These are phyloP conservation scores for Cinchona pubescens DNA, from an alignment of 257 asterid genomes.

Conservation along the genomic window DNA sequence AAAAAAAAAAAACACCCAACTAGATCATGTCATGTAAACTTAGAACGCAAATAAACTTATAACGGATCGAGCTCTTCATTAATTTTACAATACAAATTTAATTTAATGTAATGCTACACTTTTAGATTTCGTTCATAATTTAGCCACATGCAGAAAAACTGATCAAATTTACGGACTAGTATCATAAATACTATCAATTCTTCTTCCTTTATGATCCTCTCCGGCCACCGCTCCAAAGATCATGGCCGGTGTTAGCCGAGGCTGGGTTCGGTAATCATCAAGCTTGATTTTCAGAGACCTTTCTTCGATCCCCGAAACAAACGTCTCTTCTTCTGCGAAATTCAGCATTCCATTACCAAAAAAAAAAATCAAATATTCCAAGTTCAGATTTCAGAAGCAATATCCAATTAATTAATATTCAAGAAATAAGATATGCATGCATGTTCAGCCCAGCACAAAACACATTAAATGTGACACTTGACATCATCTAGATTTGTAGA, in stretches of 20 bases:
- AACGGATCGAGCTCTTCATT: too few relatives aligned
- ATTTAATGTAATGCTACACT: neutral
- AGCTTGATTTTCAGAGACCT: slow-evolving; percentile 27
- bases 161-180: neutral
- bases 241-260: slow-evolving; percentile 26
- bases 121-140: neutral
- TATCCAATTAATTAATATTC: neutral
- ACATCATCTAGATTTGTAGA: too few relatives aligned
- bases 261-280: slow-evolving; percentile 22
- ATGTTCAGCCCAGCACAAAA: neutral
- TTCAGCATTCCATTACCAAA: neutral
- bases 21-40: too few relatives aligned
- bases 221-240: slow-evolving; percentile 9
- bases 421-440: neutral
- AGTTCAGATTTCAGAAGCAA: neutral
- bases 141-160: neutral
- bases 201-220: neutral
- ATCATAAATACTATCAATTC: neutral
- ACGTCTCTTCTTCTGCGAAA: slow-evolving; percentile 12
- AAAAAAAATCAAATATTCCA: neutral
- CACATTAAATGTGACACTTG: too few relatives aligned
- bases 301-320: neutral
- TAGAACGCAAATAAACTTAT: too few relatives aligned
- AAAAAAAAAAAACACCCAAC: too few relatives aligned
- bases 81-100: too few relatives aligned